phyloP scores from a whole-genome alignment of 2,329 filamentous ascomycete species.

The Exophiala aquamarina region DNA sequence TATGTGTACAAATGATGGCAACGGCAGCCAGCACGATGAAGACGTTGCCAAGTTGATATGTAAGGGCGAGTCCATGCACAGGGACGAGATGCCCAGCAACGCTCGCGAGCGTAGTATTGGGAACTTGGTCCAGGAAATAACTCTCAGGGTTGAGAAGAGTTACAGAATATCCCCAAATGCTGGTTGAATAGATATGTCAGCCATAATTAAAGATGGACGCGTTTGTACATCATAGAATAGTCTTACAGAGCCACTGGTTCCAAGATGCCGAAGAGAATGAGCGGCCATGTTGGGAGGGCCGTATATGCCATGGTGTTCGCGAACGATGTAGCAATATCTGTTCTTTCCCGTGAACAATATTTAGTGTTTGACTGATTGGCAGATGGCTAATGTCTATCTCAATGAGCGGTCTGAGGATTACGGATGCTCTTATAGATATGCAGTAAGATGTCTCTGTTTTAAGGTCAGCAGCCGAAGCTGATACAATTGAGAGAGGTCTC shows the following conservation, averaged over 20 bases:
- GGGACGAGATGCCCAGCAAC: constrained; percentile 39
- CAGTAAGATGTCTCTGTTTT: too few species aligned
- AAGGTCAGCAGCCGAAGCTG: too few species aligned
- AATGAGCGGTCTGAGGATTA: too few species aligned
- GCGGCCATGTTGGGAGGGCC: constrained; percentile 63
- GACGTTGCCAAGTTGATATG: constrained; percentile 68
- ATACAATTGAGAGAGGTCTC: too few species aligned
- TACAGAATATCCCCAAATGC: constrained; percentile 56
- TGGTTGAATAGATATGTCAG: too few species aligned
- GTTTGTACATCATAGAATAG: neutral
- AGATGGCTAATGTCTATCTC: too few species aligned
- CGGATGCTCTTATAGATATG: too few species aligned
- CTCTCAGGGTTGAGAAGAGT: constrained; percentile 58
- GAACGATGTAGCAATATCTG: too few species aligned
- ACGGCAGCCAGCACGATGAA: constrained; percentile 67
- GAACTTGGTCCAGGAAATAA: constrained; percentile 65
- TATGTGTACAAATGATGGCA: constrained; percentile 64
- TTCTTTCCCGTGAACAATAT: too few species aligned
- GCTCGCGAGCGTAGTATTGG: constrained; percentile 36
- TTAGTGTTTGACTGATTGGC: neutral
- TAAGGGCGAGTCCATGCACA: constrained; percentile 53
- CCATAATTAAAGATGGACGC: constrained; percentile 1
- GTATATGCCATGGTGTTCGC: constrained; percentile 55
- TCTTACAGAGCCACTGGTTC: constrained; percentile 69
- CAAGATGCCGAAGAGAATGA: constrained; percentile 65